Conservation (phyloP, 2,329 filamentous ascomycete species). For the Aspergillus pseudonomiae region DNA sequence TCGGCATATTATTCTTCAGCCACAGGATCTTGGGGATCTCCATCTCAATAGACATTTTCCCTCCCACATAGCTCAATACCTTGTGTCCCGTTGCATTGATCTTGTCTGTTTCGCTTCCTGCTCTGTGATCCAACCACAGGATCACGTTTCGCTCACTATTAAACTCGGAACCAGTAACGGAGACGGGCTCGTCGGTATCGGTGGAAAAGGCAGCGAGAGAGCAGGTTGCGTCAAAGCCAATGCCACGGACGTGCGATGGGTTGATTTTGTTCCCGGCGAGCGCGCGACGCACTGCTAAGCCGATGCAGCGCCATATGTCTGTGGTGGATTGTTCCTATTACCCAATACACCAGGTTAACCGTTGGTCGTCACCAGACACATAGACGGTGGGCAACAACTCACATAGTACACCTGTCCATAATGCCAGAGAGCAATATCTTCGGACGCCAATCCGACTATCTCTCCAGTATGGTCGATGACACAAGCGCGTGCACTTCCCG, state of each 20-base stretch:
- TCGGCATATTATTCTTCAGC: conserved; percentile 98
- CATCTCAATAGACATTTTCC: conserved; percentile 99
- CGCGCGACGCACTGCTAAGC: conserved; percentile 79
- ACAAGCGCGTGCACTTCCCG: conserved; percentile 91
- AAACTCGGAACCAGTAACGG: conserved; percentile 88
- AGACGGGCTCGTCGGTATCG: conserved; percentile 86
- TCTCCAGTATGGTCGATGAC: conserved; percentile 91
- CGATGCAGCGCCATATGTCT: conserved; percentile 96
- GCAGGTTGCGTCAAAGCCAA: conserved; percentile 98
- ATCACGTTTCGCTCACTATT: conserved; percentile 92
- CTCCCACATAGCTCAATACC: conserved; percentile 93
- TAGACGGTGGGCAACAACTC: conserved; percentile 30
- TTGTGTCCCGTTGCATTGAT: conserved; percentile 94
- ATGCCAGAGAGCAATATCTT: conserved; percentile 80
- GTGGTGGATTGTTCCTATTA: conserved; percentile 93
- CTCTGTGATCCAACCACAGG: conserved; percentile 94
- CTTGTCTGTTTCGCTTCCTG: conserved; percentile 84
- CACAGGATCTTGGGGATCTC: conserved; percentile 98
- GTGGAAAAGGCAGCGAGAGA: conserved; percentile 88
- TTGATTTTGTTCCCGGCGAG: conserved; percentile 81
- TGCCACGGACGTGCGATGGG: conserved; percentile 74
- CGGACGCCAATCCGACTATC: conserved; percentile 72
- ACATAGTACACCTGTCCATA: conserved; percentile 75
- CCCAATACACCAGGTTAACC: background rate
- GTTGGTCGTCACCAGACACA: background rate